These are phyloP conservation scores for Phoma sp. DNA, from an alignment of 2,329 filamentous ascomycete species.

Conservation along the genomic window DNA sequence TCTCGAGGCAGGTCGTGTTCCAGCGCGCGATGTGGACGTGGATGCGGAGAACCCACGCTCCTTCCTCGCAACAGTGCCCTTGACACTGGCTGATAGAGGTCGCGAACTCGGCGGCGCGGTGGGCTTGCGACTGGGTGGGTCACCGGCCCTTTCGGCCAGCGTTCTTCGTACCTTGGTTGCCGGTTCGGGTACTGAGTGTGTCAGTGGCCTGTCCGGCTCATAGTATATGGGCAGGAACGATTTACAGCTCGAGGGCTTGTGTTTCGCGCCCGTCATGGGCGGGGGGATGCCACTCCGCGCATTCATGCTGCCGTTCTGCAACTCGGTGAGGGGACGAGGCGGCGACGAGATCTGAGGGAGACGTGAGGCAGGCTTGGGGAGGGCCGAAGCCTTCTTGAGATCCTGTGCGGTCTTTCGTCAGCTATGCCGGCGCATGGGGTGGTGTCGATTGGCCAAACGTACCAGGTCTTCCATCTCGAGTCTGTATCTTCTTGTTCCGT, in stretches of 20 bases:
- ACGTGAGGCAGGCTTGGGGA: constrained; percentile 37
- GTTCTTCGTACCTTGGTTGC: constrained; percentile 57
- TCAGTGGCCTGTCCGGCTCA: constrained; percentile 25
- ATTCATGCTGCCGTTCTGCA: constrained; percentile 62
- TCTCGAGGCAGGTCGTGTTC: constrained; percentile 52
- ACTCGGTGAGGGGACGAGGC: constrained; percentile 53
- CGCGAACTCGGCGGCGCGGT: constrained; percentile 53
- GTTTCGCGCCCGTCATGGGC: constrained; percentile 55
- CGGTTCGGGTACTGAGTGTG: constrained; percentile 52
- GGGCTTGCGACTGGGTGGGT: constrained; percentile 52
- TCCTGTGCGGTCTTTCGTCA: constrained; percentile 28
- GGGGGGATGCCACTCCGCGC: constrained; percentile 57
- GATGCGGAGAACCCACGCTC: constrained; percentile 45
- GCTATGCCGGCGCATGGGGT: constrained; percentile 13
- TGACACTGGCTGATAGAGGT: constrained; percentile 51
- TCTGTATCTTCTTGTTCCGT: constrained; percentile 26
- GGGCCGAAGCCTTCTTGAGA: constrained; percentile 37
- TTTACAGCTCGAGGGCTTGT: constrained; percentile 59
- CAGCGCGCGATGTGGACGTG: constrained; percentile 46
- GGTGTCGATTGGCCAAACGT: constrained; percentile 13
- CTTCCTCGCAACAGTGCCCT: constrained; percentile 53
- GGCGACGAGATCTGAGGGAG: constrained; percentile 34
- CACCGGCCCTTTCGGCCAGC: constrained; percentile 56
- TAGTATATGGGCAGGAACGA: constrained; percentile 17
- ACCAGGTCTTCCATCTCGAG: constrained; percentile 40